Conservation (phyloP, 805 yeast genomes). For the Metschnikowia kofuensis region DNA sequence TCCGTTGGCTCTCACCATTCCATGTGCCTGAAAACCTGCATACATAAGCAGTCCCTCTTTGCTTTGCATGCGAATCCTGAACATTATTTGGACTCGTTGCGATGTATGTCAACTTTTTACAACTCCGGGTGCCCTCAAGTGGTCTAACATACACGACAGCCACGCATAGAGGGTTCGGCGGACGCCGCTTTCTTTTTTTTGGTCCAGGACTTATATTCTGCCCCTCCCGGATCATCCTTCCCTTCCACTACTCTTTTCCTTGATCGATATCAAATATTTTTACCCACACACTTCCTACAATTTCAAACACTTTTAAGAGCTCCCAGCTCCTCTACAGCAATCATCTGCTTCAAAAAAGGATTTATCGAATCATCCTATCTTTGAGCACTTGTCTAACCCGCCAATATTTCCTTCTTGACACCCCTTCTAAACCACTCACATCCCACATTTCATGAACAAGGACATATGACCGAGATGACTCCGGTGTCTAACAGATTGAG, state of each 20-base stretch:
- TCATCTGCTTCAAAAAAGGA: no score
- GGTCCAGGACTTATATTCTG: conserved; percentile 2
- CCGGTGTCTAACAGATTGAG: conserved; percentile 14
- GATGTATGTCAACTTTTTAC: neutral
- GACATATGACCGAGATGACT: conserved; percentile 7
- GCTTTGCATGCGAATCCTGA: conserved; percentile 3
- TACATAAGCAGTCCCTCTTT: neutral
- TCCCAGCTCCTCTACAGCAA: no score
- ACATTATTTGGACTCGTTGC: conserved; percentile 5
- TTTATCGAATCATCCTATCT: neutral
- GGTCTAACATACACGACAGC: conserved; percentile 8
- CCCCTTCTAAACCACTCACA: conserved; percentile 1
- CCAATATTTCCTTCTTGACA: conserved; percentile 1
- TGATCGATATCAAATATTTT: neutral
- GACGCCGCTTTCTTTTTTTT: conserved; percentile 4
- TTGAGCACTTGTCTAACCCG: neutral
- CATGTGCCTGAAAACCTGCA: neutral
- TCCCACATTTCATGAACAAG: conserved; percentile 4
- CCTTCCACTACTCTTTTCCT: neutral
- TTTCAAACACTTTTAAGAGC: no score
- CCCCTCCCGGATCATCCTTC: neutral
- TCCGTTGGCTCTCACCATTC: neutral
- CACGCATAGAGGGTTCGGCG: neutral
- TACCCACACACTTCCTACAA: neutral
- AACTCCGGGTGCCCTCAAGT: conserved; percentile 2